Percentiles rank a stretch among this genome's conserved stretches.
Conservation (phyloP, 805 yeast species). For the Wickerhamiella musiphila region DNA sequence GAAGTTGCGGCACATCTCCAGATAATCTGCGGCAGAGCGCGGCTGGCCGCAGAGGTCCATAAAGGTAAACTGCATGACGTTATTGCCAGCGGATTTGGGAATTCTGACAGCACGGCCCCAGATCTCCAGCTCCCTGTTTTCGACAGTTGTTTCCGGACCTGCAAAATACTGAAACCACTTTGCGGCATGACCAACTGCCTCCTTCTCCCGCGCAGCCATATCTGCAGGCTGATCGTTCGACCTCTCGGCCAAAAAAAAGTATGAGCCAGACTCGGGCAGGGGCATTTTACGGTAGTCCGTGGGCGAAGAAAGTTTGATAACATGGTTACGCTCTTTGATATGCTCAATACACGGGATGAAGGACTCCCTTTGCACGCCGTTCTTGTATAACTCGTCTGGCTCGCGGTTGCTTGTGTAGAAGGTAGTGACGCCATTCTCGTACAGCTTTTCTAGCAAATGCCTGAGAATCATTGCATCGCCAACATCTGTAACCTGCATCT, state of each 20-base stretch:
- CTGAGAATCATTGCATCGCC: constrained; percentile 96
- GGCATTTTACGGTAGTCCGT: constrained; percentile 87
- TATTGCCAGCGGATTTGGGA: constrained; percentile 58
- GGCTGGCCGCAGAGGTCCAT: constrained; percentile 74
- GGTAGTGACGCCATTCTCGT: constrained; percentile 62
- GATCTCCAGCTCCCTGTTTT: constrained; percentile 29
- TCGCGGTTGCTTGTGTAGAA: constrained; percentile 93
- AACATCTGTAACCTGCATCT: constrained; percentile 94
- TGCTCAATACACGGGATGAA: constrained; percentile 84
- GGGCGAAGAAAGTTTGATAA: constrained; percentile 70
- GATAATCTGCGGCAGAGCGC: constrained; percentile 85
- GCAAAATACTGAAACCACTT: constrained; percentile 73
- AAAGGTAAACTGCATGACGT: constrained; percentile 82
- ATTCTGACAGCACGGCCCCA: constrained; percentile 80
- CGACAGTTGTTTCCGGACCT: constrained; percentile 26
- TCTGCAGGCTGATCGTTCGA: constrained; percentile 7
- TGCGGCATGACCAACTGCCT: constrained; percentile 42
- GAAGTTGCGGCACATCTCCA: constrained; percentile 61
- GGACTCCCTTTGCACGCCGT: constrained; percentile 84
- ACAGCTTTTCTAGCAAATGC: constrained; percentile 43
- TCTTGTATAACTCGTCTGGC: constrained; percentile 82
- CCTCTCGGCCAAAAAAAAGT: constrained; percentile 31
- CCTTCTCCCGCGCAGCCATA: constrained; percentile 38
- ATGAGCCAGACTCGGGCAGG: constrained; percentile 64
- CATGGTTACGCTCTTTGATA: constrained; percentile 55